phyloP scores from a whole-genome alignment of 1,139 yeast species.

The Debaryomyces fabryi region DNA sequence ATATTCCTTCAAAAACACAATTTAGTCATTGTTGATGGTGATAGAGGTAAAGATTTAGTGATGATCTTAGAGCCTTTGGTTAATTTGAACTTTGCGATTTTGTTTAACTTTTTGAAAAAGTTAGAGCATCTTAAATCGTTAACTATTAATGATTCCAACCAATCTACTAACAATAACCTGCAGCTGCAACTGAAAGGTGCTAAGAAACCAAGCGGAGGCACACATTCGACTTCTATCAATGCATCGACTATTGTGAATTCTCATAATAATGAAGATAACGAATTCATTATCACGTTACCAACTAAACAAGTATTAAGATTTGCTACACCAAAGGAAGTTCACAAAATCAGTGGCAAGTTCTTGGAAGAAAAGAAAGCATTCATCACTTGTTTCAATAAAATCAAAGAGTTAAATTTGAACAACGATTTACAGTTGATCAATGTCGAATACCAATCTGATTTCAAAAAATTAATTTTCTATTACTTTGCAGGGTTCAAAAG shows the following conservation, averaged over 20 bases:
- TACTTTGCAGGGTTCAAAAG: conserved; percentile 77
- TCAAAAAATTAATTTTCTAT: conserved; percentile 89
- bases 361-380: conserved; percentile 52
- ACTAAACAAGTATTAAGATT: conserved; percentile 52
- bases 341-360: conserved; percentile 46
- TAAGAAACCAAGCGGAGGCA: conserved; percentile 34
- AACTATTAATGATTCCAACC: conserved; percentile 41
- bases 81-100: conserved; percentile 58
- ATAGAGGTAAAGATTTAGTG: conserved; percentile 54
- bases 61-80: conserved; percentile 52
- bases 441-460: conserved; percentile 95
- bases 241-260: conserved; percentile 45
- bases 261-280: conserved; percentile 48
- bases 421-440: conserved; percentile 54
- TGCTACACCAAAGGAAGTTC: conserved; percentile 52
- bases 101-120: conserved; percentile 77
- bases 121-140: conserved; percentile 78
- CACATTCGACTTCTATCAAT: conserved; percentile 40
- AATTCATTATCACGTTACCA: conserved; percentile 49
- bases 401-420: conserved; percentile 45
- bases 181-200: conserved; percentile 17
- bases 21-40: conserved; percentile 54
- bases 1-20: conserved; percentile 52
- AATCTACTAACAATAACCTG: conserved; percentile 10
- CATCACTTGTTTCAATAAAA: conserved; percentile 47